A percentile compares a stretch with the other conserved stretches of the same genome.
Conservation (phyloP, 257 asterid species). For the Solanum dulcamara region DNA sequence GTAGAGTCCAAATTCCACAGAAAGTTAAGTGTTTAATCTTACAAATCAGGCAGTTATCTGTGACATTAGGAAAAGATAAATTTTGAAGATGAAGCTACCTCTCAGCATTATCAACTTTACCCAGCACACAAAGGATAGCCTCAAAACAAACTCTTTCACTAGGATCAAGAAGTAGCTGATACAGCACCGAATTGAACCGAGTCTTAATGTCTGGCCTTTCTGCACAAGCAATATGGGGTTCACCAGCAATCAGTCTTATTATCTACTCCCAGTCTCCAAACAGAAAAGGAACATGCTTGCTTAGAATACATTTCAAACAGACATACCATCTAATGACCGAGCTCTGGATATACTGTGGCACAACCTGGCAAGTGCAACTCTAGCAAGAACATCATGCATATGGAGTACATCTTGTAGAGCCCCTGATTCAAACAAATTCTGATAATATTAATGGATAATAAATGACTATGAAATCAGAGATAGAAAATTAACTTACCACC, state of each 20-base stretch:
- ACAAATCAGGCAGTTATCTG: not conserved
- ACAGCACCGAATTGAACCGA: constrained; percentile 78
- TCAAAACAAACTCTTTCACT: constrained; percentile 98
- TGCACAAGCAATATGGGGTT: constrained; percentile 17
- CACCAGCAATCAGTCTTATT: not conserved
- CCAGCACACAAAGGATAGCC: constrained; percentile 91
- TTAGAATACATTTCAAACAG: constrained; percentile 1
- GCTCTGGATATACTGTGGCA: constrained; percentile 90
- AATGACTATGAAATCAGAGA: constrained; percentile 5
- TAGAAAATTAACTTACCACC: constrained; percentile 54
- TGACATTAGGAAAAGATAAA: not conserved
- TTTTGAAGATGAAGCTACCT: constrained; percentile 36
- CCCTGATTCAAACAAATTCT: constrained; percentile 54
- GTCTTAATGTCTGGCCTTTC: constrained; percentile 85
- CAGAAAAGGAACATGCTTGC: not conserved
- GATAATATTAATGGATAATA: constrained; percentile 4
- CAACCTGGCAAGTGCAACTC: constrained; percentile 94
- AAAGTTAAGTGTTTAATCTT: not conserved
- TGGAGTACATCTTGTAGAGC: constrained; percentile 94
- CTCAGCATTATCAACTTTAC: constrained; percentile 79
- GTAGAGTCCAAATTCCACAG: not conserved
- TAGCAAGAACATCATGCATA: constrained; percentile 97
- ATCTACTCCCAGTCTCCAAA: not conserved
- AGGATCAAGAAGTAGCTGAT: constrained; percentile 95
- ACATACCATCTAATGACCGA: constrained; percentile 79